Conservation (phyloP, 78 protist species). For the Cyanophora paradoxa region DNA sequence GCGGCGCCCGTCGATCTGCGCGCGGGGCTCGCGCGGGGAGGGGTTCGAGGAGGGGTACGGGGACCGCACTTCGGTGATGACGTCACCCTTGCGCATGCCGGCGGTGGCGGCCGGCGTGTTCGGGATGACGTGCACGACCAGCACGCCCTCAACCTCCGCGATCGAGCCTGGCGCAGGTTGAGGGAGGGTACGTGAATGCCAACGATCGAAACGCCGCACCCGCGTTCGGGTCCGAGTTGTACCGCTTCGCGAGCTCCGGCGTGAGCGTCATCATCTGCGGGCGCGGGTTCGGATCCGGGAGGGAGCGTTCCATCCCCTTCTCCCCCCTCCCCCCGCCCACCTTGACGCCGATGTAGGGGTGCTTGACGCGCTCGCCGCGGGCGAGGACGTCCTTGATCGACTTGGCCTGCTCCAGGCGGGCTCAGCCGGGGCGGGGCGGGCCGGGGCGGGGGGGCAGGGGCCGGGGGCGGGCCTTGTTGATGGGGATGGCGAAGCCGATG, state of each 20-base stretch:
- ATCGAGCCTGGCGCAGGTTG: too few species aligned
- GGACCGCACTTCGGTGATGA: not conserved
- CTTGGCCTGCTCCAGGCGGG: not conserved
- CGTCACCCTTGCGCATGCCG: not conserved
- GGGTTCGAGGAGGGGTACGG: too few species aligned
- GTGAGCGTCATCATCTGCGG: not conserved
- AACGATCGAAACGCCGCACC: not conserved
- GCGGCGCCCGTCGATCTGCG: too few species aligned
- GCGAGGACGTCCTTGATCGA: not conserved
- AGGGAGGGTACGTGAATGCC: too few species aligned
- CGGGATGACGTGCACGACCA: not conserved
- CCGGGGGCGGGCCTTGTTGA: not conserved
- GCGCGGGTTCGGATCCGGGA: not conserved
- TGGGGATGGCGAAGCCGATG: slow-evolving; percentile 17
- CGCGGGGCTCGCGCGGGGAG: too few species aligned
- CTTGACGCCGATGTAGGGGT: not conserved
- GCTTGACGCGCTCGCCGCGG: not conserved
- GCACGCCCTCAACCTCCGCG: not conserved
- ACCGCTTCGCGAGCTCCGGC: not conserved
- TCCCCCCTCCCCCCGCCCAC: not conserved
- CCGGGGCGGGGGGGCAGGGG: too few species aligned
- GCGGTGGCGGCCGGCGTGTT: slow-evolving; percentile 7
- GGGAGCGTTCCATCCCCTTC: too few species aligned
- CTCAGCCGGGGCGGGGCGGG: not conserved
- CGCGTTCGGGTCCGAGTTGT: slow-evolving; percentile 10